Conservation (phyloP, 768 basidiomycete genomes). For the Kwoniella botswanensis region DNA sequence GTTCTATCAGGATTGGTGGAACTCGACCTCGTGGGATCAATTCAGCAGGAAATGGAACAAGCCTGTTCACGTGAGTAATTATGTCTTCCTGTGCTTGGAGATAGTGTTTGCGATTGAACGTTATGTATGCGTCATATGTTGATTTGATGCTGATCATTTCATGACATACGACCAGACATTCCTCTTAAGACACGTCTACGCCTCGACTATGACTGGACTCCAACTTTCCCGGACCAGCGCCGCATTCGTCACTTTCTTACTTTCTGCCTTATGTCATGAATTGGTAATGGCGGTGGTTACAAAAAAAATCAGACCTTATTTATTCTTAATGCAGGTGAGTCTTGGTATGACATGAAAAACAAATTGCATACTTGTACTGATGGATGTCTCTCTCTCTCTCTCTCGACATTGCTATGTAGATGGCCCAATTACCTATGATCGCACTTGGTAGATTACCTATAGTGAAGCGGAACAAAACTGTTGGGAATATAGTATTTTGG, state of each 20-base stretch:
- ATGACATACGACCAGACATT: constrained; percentile 42
- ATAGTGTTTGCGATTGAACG: not conserved
- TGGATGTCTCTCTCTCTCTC: not conserved
- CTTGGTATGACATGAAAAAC: not conserved
- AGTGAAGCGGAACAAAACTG: constrained; percentile 77
- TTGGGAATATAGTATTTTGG: constrained; percentile 85
- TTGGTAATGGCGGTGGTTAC: constrained; percentile 96
- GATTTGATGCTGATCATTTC: not conserved
- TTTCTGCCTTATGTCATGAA: constrained; percentile 89
- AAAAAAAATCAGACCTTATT: constrained; percentile 86
- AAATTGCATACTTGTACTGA: no score
- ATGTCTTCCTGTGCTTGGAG: not conserved
- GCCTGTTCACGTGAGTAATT: constrained; percentile 70
- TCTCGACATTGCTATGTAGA: constrained; percentile 58
- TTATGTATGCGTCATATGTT: no score
- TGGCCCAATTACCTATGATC: constrained; percentile 91
- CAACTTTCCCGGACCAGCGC: constrained; percentile 77
- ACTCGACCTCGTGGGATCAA: constrained; percentile 94
- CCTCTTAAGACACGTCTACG: constrained; percentile 93
- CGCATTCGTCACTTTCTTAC: constrained; percentile 87
- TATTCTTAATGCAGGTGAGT: constrained; percentile 74
- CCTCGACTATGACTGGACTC: constrained; percentile 79
- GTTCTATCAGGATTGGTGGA: constrained; percentile 99
- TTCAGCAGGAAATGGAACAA: constrained; percentile 99
- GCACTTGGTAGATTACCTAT: constrained; percentile 74